Base-by-base conservation (phyloP, 352 stramenopile genomes). In the Hyaloperonospora arabidopsidis region DNA sequence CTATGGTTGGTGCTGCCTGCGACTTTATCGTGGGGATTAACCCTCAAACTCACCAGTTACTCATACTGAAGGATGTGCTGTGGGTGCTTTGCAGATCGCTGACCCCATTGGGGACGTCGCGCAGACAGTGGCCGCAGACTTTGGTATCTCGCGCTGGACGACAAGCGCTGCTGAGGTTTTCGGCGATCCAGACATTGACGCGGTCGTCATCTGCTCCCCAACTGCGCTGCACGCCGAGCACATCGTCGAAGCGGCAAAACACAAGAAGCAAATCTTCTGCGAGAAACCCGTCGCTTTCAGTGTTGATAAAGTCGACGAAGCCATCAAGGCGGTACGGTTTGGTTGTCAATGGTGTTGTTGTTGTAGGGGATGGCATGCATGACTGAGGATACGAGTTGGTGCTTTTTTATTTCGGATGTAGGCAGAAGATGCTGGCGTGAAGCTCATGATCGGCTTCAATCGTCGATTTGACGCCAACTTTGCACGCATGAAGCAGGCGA, bases 121-220 rank as follows among this genome's bases (percentile, higher is more conserved):
- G 15, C 60, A 58, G 49, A 61, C 38, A 12, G 40, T 57, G 39
- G 67, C 57, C 8, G 53, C 60, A 0, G 56, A 53, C 12, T 88
- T 80, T 46, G 61, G 65, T 39, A 84, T 87, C 45, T 52, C 74
- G 12, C 70, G 68, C 18, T 87, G 76, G 70, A 78, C 79, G 8
- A 66, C 67, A 6, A 52, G 72, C 69, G 76, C 84, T 4, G 86
- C 87, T 54, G 93, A 98, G n/a, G 74, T 98, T 6, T 95, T 98
- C 64, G 68, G 67, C 8, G 81, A 97, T 59, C 82, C 89, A 4
- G 84, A 96, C 5, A 83, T 98, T 23, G 89, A 98, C 70, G 94
- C 94, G 19, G 89, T 98, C 7, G 89, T 95, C 79, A 97, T 98
- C 73, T 98, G 94, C 72, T 98, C 91, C 18, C 94, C 94, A 7